Conservation (phyloP, 2,329 filamentous ascomycete genomes). For the Tolypocladium ovalisporum region DNA sequence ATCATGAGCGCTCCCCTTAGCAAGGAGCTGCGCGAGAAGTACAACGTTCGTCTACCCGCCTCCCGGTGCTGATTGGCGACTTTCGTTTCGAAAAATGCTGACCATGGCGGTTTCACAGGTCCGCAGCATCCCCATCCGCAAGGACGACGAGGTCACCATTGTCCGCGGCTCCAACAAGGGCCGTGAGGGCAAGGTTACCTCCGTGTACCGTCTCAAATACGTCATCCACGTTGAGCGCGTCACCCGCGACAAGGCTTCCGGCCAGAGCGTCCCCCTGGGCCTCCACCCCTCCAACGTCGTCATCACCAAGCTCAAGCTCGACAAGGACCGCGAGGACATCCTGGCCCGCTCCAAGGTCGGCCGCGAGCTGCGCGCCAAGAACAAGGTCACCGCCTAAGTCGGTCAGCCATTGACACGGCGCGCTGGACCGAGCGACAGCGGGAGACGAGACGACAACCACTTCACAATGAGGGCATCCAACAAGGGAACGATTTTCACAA, state of each 20-base stretch:
- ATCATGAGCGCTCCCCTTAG: conserved; percentile 95
- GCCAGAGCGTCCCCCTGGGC: conserved; percentile 88
- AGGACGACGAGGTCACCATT: conserved; percentile 91
- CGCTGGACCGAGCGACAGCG: conserved; percentile 6
- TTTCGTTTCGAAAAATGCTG: background rate
- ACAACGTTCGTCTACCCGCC: conserved; percentile 62
- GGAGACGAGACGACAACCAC: conserved; percentile 7
- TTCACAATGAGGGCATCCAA: conserved; percentile 7
- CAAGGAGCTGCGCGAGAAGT: conserved; percentile 98
- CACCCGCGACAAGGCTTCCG: conserved; percentile 92
- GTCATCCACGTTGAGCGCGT: conserved; percentile 95
- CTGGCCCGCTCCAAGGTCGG: conserved; percentile 75
- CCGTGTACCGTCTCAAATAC: conserved; percentile 98
- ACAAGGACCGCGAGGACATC: conserved; percentile 87
- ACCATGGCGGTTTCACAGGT: conserved; percentile 44
- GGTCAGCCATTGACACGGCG: conserved; percentile 1
- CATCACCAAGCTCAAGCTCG: conserved; percentile 97
- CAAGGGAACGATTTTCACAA: conserved; percentile 11
- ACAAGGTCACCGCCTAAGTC: conserved; percentile 49
- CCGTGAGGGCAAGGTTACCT: conserved; percentile 95
- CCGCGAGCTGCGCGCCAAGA: conserved; percentile 65
- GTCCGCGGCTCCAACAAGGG: conserved; percentile 93
- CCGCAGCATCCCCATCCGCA: conserved; percentile 92
- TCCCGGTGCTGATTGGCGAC: background rate
- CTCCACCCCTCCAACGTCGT: conserved; percentile 95